Evolutionary conservation across 805 yeast genomes (phyloP).

Genomic region (Yarrowia keelungensis): DNA sequence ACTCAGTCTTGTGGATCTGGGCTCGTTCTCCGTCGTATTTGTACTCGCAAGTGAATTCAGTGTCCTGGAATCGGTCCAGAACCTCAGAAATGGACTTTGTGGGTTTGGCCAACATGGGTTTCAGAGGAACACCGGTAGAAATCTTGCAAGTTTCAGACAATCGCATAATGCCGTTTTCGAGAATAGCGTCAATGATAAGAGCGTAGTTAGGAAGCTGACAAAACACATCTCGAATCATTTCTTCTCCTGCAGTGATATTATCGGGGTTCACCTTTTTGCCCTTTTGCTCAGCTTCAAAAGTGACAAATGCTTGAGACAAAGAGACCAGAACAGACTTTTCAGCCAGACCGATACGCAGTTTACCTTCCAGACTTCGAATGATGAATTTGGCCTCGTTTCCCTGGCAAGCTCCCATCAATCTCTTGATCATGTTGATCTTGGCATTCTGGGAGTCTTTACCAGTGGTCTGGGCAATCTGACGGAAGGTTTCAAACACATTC

Average conservation of each 20-base stretch:
- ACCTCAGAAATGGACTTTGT: constrained; percentile 94
- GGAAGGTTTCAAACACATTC: constrained; percentile 74
- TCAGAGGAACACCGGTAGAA: constrained; percentile 91
- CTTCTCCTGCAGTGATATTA: constrained; percentile 69
- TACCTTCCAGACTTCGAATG: constrained; percentile 90
- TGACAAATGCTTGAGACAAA: constrained; percentile 79
- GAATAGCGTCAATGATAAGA: constrained; percentile 68
- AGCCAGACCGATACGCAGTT: constrained; percentile 89
- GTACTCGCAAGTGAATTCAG: constrained; percentile 91
- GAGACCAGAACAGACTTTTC: constrained; percentile 89
- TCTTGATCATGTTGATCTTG: constrained; percentile 80
- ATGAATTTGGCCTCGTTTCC: constrained; percentile 89
- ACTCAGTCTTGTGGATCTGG: constrained; percentile 79
- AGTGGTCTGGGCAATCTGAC: constrained; percentile 74
- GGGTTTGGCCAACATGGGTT: constrained; percentile 98
- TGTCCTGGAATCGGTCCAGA: constrained; percentile 83
- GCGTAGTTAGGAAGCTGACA: constrained; percentile 92
- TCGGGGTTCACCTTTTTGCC: constrained; percentile 53
- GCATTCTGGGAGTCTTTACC: constrained; percentile 83
- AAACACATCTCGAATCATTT: constrained; percentile 80
- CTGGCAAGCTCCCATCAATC: constrained; percentile 83
- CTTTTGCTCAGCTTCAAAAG: constrained; percentile 58
- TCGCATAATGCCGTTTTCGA: constrained; percentile 70
- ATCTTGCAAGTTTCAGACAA: constrained; percentile 72
- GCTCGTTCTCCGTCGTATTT: constrained; percentile 99